Evolutionary conservation across 208 protist species (phyloP), one percentile per base, ranked within the genome.

Genomic region (Crithidia mellificae): DNA sequence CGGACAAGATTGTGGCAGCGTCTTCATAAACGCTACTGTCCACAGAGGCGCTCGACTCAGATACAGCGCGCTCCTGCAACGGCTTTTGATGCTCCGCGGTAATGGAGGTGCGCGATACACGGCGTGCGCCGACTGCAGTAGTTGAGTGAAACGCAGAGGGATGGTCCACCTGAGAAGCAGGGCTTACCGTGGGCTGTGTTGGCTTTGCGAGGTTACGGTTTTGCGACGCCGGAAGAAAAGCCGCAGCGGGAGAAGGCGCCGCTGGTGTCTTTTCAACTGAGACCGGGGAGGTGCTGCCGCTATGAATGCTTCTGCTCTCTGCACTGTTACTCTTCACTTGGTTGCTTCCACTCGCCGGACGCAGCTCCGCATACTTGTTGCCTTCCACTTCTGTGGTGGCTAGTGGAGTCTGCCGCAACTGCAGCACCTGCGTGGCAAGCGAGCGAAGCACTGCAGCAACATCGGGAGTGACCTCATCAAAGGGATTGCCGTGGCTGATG

Each of bases 1-100:
- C 75, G 7, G 67, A 77, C 36, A 87, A 55, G 52, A 87, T 87
- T 39, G 75, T 67, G 34, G 61, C 65, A 1, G 78, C 82, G 29
- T 84, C 82, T 39, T 87, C 82, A 41, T 80, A 82, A 12, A 62
- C 34, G 24, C 59, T 44, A 52, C 36, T 59, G 36, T 39, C 57
- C 22, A 56, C 38, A 19, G 69, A 74, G 25, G 17, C 30, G 46
- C 54, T 68, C 2, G 43, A 55, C 43, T 74, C 69, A 4, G 69
- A 68, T 12, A 22, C 7, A 1, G 46, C 22, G 52, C 17, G 54
- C 2, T 7, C 12, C 54, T 36, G 56, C 0, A 17, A 25, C 17
- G 38, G 38, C 36, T 59, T 6, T 51, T 36, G 15, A 46, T 39
- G 38, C 41, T 9, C 12, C 25, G 24, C 19, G 0, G 6, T 20